Evolutionary conservation across 2,329 filamentous ascomycete species (phyloP), one percentile per base, ranked within the genome.

Genomic region (Fusarium virguliforme): DNA sequence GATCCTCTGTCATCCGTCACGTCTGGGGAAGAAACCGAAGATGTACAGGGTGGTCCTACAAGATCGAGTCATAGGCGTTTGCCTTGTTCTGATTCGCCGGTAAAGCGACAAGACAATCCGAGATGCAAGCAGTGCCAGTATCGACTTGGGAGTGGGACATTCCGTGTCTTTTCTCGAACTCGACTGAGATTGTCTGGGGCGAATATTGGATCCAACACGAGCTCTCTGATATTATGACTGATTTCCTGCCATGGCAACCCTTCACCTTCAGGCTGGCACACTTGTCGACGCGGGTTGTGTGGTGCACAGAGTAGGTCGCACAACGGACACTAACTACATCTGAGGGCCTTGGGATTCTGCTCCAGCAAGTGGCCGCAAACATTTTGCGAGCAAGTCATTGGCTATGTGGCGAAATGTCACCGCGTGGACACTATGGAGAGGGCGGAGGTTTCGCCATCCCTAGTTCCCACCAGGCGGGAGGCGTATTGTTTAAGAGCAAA

Each of bases 21-120:
- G 53, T 57, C 54, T 72, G 51, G 59, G 51, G 65, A 54, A 65
- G 68, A 62, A 59, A 65, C 53, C 58, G 60, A 70, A 26, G 64
- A 15, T 64, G 62, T 60, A 74, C 66, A 56, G 6, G 30, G 18
- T 12, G 30, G 50, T 58, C n/a, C 32, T 62, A 59, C 56, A 61
- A 63, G 55, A 60, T 64, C 38, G 46, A 67, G 60, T 56, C 26
- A 60, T n/a, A 57, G 51, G 22, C 18, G 28, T 24, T 37, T n/a
- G 7, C 8, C 8, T 9, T 38, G 38, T 13, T 50, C 28, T 72
- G 58, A 62, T 71, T 70, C 58, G 60, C 13, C 30, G 8, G 35
- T 15, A 57, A 54, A 67, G 63, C 72, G 68, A 73, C 32, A 18
- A 30, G 22, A 34, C 13, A 56, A 48, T 55, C 8, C 40, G 32